A percentile compares a stretch with the other conserved stretches of the same genome.
These are phyloP conservation scores for Boletus sensibilis DNA, from an alignment of 768 basidiomycete species.

Conservation along the genomic window DNA sequence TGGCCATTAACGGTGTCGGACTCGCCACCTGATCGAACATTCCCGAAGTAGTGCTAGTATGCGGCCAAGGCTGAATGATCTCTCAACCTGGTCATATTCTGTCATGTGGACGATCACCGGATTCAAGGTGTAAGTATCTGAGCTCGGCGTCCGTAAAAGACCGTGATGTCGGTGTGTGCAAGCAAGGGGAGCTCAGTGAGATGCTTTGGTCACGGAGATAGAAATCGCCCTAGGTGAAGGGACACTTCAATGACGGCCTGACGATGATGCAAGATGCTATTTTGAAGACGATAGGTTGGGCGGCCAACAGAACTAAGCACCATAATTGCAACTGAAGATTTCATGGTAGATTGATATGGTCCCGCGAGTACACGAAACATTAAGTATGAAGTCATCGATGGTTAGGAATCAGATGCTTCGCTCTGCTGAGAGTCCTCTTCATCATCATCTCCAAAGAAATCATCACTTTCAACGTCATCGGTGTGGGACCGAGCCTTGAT, in stretches of 20 bases:
- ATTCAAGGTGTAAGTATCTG: too few species aligned
- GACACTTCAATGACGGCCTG: neutral
- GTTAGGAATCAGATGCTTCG: conserved; percentile 15
- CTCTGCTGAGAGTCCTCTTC: conserved; percentile 18
- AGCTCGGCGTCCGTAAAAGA: too few species aligned
- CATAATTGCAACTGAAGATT: neutral
- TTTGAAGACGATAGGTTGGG: neutral
- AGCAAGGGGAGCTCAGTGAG: neutral
- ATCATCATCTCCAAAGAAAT: conserved; percentile 32
- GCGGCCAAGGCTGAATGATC: too few species aligned
- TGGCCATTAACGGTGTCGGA: too few species aligned
- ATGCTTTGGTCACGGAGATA: neutral
- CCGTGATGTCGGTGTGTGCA: neutral
- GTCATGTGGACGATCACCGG: too few species aligned
- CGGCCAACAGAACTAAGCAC: neutral
- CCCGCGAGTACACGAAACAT: conserved; percentile 71
- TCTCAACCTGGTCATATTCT: too few species aligned
- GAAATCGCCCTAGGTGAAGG: neutral
- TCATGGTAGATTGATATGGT: conserved; percentile 37
- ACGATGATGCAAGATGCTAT: too few species aligned
- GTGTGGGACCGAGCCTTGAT: conserved; percentile 1
- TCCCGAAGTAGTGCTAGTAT: too few species aligned
- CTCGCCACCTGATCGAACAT: too few species aligned
- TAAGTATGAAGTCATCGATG: neutral
- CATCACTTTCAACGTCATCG: conserved; percentile 22